Conservation (phyloP, 371 early-diverging fungal species). For the Apophysomyces variabilis region DNA sequence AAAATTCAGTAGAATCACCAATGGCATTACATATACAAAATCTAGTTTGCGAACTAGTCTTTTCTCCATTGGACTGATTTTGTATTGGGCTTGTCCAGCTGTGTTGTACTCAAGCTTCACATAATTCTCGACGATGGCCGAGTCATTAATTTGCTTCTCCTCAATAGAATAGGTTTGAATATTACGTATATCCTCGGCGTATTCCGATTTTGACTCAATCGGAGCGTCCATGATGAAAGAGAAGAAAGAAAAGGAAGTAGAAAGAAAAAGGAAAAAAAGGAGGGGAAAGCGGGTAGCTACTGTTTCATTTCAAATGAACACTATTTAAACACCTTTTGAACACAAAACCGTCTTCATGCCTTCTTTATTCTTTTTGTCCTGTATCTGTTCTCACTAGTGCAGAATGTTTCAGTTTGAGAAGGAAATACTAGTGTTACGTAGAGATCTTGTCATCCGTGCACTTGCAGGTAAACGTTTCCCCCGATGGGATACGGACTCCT, state of each 20-base stretch:
- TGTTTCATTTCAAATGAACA: no score
- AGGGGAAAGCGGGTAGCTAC: no score
- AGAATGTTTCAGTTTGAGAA: no score
- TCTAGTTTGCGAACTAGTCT: slow-evolving; percentile 30
- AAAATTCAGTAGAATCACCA: slow-evolving; percentile 29
- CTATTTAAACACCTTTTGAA: no score
- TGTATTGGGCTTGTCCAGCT: slow-evolving; percentile 28
- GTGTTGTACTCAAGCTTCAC: slow-evolving; percentile 19
- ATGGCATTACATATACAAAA: slow-evolving; percentile 37
- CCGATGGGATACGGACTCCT: no score
- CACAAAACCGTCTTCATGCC: no score
- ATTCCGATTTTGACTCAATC: not conserved
- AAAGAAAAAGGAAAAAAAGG: no score
- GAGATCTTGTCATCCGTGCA: no score
- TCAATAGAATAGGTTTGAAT: not conserved
- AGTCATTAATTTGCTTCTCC: not conserved
- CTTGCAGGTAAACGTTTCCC: no score
- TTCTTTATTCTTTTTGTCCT: no score
- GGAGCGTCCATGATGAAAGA: not conserved
- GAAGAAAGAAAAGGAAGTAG: not conserved
- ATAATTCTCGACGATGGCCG: not conserved
- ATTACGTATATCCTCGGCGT: not conserved
- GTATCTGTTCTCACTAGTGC: no score
- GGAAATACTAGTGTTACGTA: no score
- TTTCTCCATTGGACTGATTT: slow-evolving; percentile 20